Evolutionary conservation across 176 grass and related monocot genomes (phyloP).

Genomic region (Ananas comosus): DNA sequence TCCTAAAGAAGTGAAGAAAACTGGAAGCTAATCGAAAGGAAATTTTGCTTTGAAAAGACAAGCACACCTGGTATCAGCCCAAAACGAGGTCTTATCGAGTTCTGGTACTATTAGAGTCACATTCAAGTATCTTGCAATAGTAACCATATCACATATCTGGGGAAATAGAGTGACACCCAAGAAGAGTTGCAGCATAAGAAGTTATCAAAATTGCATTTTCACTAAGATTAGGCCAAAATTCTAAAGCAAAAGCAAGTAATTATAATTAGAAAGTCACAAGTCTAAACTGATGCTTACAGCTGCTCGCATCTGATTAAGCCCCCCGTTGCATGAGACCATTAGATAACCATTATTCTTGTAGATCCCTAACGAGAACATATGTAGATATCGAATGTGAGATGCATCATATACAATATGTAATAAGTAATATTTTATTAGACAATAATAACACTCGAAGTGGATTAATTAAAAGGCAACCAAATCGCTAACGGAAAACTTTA

Average conservation of each 20-base stretch:
- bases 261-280: not conserved
- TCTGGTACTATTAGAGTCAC: constrained; percentile 81
- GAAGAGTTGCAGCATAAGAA: constrained; percentile 6
- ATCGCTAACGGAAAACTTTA: too few relatives aligned
- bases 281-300: constrained; percentile 37
- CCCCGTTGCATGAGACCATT: constrained; percentile 96
- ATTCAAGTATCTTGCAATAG: constrained; percentile 89
- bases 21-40: not conserved
- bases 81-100: constrained; percentile 91
- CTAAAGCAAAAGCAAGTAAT: not conserved
- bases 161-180: constrained; percentile 8
- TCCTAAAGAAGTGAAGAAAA: not conserved
- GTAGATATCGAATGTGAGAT: not conserved
- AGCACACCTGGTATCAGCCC: constrained; percentile 70
- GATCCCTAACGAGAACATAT: constrained; percentile 40
- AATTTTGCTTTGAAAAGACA: constrained; percentile 3
- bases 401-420: not conserved
- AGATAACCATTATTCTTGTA: constrained; percentile 88
- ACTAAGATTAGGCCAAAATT: not conserved
- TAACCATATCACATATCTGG: constrained; percentile 98
- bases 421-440: not conserved
- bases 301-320: constrained; percentile 96
- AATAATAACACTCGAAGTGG: not conserved
- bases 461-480: too few relatives aligned
- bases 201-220: not conserved